Evolutionary conservation across 2,329 filamentous ascomycete species (phyloP), one percentile per base, ranked within the genome.

Genomic region (Tolypocladium endophyticum): DNA sequence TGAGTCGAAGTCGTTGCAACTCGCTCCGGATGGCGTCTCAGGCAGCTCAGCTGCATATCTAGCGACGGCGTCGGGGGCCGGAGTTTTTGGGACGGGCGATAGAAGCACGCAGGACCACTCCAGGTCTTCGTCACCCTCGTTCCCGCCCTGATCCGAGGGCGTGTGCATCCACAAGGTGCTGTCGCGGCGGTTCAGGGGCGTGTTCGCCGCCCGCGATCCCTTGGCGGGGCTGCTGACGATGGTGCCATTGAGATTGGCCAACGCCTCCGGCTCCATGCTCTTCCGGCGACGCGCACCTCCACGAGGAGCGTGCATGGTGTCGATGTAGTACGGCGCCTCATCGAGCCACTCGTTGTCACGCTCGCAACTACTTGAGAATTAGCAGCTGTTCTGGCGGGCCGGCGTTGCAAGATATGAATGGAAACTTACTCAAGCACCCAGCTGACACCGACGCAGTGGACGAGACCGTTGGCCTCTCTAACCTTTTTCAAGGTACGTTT

Each of bases 361-460:
- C 71, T 93, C 88, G 66, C 89, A 93, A 66, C 87, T 90, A 60
- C 55, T 12, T 38, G 30, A 23, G 4, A 14, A 11, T 53, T 35
- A 53, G 50, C 50, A 28, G 20, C 43, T 58, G 53, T 16, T 8
- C 4, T 30, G 4, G 50, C 3, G 28, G 28, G 20, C 2, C 8
- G 14, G 43, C n/a, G 38, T 14, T 63, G 25, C 3, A 62, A n/a
- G 41, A 5, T 54, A n/a, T 20, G 50, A 33, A 6, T 7, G 20
- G 30, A 52, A 57, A 83, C 87, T 82, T 83, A 91, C 87, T 96
- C 90, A 63, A 96, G 81, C 59, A 94, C 88, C 90, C 91, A 96
- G 64, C 86, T 87, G 55, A 95, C 88, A 56, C 91, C 91, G 59
- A 96, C 90, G 73, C 91, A 95, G 66, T 90, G 86, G 43, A 96